Evolutionary conservation across 768 basidiomycete species (phyloP).

Genomic region (Hygrophoropsis aurantiaca): DNA sequence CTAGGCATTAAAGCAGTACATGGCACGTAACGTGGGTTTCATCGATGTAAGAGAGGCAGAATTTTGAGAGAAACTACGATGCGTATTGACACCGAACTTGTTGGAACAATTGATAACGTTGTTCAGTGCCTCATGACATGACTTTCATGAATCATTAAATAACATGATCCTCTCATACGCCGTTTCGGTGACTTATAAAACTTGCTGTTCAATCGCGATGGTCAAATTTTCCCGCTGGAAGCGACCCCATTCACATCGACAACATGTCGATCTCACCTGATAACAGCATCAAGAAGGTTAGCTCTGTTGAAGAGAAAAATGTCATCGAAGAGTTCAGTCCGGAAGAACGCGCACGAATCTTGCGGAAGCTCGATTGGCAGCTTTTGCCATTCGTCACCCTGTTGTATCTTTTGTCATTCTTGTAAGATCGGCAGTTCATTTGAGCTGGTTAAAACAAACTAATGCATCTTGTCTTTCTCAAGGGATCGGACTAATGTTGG

Average conservation of each 20-base stretch:
- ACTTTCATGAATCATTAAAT: no score
- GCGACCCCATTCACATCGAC: not conserved
- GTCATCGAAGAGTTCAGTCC: slow-evolving; percentile 8
- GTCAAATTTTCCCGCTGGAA: not conserved
- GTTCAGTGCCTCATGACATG: no score
- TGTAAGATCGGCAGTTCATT: slow-evolving; percentile 30
- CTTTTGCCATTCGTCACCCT: slow-evolving; percentile 44
- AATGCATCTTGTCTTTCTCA: not conserved
- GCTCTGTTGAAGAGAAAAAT: slow-evolving; percentile 12
- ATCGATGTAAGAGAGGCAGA: no score
- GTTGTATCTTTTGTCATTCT: slow-evolving; percentile 45
- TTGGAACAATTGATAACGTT: no score
- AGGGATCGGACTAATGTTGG: slow-evolving; percentile 49
- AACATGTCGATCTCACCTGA: slow-evolving; percentile 15
- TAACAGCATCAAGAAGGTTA: slow-evolving; percentile 10
- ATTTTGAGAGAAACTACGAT: no score
- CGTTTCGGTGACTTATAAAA: no score
- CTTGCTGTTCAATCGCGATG: no score
- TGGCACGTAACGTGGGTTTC: no score
- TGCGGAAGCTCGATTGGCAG: slow-evolving; percentile 46
- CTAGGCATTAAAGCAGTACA: no score
- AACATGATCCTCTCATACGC: no score
- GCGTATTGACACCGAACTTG: no score
- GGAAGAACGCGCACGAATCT: slow-evolving; percentile 22
- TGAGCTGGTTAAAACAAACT: not conserved